A percentile compares a stretch with the other conserved stretches of the same genome.
phyloP scores from a whole-genome alignment of 2,329 filamentous ascomycete species.

The Westerdykella sp. region DNA sequence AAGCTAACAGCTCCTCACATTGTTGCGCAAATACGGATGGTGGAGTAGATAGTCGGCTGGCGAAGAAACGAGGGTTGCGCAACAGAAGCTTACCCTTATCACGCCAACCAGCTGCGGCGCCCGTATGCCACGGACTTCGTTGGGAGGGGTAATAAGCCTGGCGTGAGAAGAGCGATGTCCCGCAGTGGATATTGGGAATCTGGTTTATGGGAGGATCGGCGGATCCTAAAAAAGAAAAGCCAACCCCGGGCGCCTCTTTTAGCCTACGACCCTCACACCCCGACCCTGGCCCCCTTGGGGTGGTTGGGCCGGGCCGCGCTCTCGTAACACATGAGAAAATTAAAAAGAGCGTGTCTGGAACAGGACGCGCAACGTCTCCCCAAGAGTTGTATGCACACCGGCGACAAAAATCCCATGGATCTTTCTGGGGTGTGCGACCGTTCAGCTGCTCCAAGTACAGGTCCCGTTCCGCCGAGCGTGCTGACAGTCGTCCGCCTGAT shows the following conservation, averaged over 20 bases:
- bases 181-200: constrained; percentile 5
- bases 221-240: constrained; percentile 6
- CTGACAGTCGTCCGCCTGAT: too few relatives aligned
- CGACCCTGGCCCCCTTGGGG: not conserved
- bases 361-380: too few relatives aligned
- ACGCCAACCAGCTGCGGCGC: constrained; percentile 2
- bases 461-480: too few relatives aligned
- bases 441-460: too few relatives aligned
- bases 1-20: constrained; percentile 11
- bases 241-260: constrained; percentile 3
- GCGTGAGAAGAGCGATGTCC: constrained; percentile 1
- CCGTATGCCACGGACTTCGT: not conserved
- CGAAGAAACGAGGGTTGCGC: not conserved
- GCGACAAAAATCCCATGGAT: too few relatives aligned
- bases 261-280: constrained; percentile 3
- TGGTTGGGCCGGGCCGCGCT: too few relatives aligned
- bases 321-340: too few relatives aligned
- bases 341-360: too few relatives aligned
- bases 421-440: too few relatives aligned
- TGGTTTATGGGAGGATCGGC: constrained; percentile 5
- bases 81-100: not conserved
- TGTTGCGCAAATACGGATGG: constrained; percentile 1
- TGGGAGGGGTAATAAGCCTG: constrained; percentile 5
- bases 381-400: too few relatives aligned
- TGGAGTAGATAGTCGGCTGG: not conserved